Conservation (phyloP, 495 filamentous ascomycete genomes). For the Wilcoxina mikolae region DNA sequence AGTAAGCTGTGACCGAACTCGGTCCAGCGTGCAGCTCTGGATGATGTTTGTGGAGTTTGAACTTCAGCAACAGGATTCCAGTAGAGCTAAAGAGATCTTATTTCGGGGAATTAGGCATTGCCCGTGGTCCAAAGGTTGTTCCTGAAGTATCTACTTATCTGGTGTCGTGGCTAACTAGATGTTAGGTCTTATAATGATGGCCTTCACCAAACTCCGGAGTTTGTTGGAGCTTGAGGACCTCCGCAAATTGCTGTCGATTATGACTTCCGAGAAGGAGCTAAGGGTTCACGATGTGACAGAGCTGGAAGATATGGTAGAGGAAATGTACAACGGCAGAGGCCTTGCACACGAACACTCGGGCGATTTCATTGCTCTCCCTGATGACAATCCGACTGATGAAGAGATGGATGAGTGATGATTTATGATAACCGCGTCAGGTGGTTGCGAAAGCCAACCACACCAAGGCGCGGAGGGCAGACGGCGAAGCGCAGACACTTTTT, state of each 20-base stretch:
- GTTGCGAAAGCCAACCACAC: too few relatives aligned
- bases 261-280: conserved; percentile 26
- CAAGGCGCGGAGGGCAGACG: too few relatives aligned
- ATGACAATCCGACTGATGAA: conserved; percentile 18
- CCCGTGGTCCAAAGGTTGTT: conserved; percentile 61
- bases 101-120: conserved; percentile 56
- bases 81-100: conserved; percentile 44
- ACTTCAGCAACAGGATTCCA: conserved; percentile 29
- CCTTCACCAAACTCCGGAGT: conserved; percentile 14
- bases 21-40: conserved; percentile 44
- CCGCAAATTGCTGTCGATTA: conserved; percentile 21
- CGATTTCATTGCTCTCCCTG: conserved; percentile 10
- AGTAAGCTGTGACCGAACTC: conserved; percentile 33
- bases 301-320: conserved; percentile 19
- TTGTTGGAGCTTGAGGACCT: conserved; percentile 18
- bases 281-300: conserved; percentile 25
- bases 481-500: too few relatives aligned
- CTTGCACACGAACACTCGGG: neutral
- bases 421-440: too few relatives aligned
- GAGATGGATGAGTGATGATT: conserved; percentile 13
- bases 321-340: neutral
- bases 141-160: conserved; percentile 16
- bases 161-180: conserved; percentile 5
- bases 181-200: conserved; percentile 21
- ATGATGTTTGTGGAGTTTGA: conserved; percentile 43